Base-by-base conservation (phyloP, 1,284 basidiomycete genomes). In the Cutaneotrichosporon sp. region DNA sequence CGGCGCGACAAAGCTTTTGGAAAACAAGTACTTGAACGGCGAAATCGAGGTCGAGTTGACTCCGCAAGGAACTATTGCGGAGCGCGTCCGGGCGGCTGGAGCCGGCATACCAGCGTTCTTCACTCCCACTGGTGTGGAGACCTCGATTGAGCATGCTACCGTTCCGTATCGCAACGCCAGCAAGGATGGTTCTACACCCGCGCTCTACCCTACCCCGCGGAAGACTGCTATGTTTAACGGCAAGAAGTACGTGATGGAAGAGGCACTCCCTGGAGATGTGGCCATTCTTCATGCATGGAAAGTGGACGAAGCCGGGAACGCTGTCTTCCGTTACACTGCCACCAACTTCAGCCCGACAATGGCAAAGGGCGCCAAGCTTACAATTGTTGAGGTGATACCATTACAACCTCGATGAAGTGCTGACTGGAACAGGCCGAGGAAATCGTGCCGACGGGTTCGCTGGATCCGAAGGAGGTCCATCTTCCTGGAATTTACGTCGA, bases 91-190 rank as follows among this genome's bases (percentile, higher is more conserved):
- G 23, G 88, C 92, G 4, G 89, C 90, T 52, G 92, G 88, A 4
- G 88, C 90, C 17, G 92, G 92, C 50, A 91, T 94, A 58, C 92
- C 92, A 4, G 92, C 88, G 8, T 94, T 97, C 79, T 97, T 81
- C 76, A 97, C 90, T 1, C 91, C 90, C 1, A 94, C 92, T 1
- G 92, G 91, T 22, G 86, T 84, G 17, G 83, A 81, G 15, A 90
- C 88, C 14, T 86, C 87, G 2, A 82, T 89, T 2, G 86, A 90
- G 48, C 51, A 57, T 14, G 73, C 77, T 80, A 54, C 83, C 8
- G 88, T 90, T 61, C 86, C 88, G 18, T 80, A 84, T 60, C 80
- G 84, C 26, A 50, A 92, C 89, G n/a, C 43, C 30, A 14, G 30
- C 10, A 36, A 34, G 30, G 33, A 34, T 20, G 43, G 43, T 17